Base-by-base conservation (phyloP, 177 flowering plant genomes). In the Tripterygium wilfordii region DNA sequence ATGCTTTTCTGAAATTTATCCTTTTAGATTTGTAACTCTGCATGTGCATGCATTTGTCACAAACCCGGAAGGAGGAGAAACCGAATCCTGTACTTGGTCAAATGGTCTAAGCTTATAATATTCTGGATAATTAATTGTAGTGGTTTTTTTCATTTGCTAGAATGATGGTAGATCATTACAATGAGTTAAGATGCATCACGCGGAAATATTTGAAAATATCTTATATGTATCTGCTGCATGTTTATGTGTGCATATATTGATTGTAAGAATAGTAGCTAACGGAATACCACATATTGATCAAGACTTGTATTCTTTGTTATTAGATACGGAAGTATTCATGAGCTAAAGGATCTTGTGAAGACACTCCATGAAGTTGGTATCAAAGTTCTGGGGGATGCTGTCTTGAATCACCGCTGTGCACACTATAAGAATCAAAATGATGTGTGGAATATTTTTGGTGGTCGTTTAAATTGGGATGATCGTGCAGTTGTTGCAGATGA, bases 401-500 rank as follows among this genome's bases (percentile, higher is more conserved):
- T 79, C 20, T 55, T 79, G 30, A 79, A 79, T 56, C 85, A 79
- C 66, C 68, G 85, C 54, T 79, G 85, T 58, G 85, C 85, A 10
- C 81, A 79, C 12, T 13, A 7, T 38, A 66, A 79, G 81, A 73
- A 71, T 66, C 71, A 72, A 44, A 76, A 76, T 67, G 85, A 81
- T 9, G 64, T 79, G 24, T 79, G 85, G 85, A 79, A 79, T 48
- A 73, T 79, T 42, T 79, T 66, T 67, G 81, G 81, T 43, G 85
- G 85, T 33, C 70, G 66, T 69, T 79, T 79, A 56, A 68, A 77
- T 25, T 79, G 85, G 85, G 85, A 79, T 23, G 79, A 79, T 42
- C 79, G 74, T 60, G 85, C 85, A 51, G 76, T 79, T 70, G 85
- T 79, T 32, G 70, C 77, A 66, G 85, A 79, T 68, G 85, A 79